phyloP scores from a whole-genome alignment of 805 yeast species.

The Myxozyma geophila region DNA sequence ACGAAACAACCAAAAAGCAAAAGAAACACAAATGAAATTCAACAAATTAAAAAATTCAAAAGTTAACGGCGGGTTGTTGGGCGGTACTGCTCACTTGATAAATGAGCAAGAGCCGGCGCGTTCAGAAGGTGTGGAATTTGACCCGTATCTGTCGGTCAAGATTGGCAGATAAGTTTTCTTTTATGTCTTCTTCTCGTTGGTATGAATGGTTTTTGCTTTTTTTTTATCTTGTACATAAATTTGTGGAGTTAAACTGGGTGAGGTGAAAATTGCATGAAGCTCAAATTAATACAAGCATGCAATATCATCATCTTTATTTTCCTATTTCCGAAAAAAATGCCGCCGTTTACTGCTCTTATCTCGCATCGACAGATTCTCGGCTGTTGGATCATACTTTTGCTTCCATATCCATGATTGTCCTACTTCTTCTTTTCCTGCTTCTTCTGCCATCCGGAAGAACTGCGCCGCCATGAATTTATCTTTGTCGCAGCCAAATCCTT shows the following conservation, averaged over 20 bases:
- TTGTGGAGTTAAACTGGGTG: neutral
- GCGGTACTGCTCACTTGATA: neutral
- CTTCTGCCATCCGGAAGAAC: constrained; percentile 42
- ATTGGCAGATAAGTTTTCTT: neutral
- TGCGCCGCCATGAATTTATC: constrained; percentile 45
- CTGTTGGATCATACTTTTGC: constrained; percentile 38
- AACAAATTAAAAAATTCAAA: neutral
- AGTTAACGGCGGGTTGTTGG: no score
- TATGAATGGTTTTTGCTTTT: neutral
- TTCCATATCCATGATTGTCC: constrained; percentile 47
- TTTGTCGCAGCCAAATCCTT: constrained; percentile 42
- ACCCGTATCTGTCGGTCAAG: neutral
- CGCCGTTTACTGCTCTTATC: constrained; percentile 5
- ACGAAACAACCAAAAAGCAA: constrained; percentile 62
- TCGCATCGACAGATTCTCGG: constrained; percentile 12
- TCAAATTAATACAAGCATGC: neutral
- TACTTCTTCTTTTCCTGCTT: constrained; percentile 41
- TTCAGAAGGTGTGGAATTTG: neutral
- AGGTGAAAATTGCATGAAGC: no score
- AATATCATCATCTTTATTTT: neutral
- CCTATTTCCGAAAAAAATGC: neutral
- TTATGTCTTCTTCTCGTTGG: neutral
- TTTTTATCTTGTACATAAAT: neutral
- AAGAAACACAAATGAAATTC: neutral
- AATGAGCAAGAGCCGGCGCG: neutral